Evolutionary conservation across 2,329 filamentous ascomycete genomes (phyloP), one percentile per base, ranked within the genome.

Genomic region (Claviceps sorghi): DNA sequence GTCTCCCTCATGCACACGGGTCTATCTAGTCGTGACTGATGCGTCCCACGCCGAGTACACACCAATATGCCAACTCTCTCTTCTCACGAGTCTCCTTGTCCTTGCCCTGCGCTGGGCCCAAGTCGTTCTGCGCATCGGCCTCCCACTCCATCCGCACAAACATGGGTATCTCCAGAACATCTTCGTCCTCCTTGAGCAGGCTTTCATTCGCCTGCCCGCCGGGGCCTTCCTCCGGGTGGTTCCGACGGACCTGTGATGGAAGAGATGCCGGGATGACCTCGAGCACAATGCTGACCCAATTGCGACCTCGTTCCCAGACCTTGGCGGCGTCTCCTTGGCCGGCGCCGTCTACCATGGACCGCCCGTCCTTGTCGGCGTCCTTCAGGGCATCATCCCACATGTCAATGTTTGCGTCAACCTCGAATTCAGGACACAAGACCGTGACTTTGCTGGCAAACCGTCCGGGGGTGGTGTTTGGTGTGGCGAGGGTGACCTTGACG

Each of bases 81-180:
- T 83, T 91, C 68, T 91, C 86, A 65, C 77, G 83, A 48, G 73
- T 79, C 45, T 79, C 80, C 65, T 76, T 82, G 59, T 77, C 78
- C 63, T 67, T 75, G 38, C 68, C 67, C 2, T 69, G 61, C 9
- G 71, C 69, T 3, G 76, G 72, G 13, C 80, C 83, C 9, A 82
- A 79, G 54, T 87, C 80, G 52, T 83, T 78, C 52, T 79, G 73
- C 1, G 74, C 74, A 57, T 89, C 86, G 3, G 79, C 76, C 66
- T 90, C 91, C 83, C 90, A 98, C 66, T 96, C 90, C 53, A 95
- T 77, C 26, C 89, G 79, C 55, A 98, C 88, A 72, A 95, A 94
- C 61, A 98, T 83, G 52, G 93, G 91, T 59, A 98, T 91, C 74
- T 98, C 93, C 43, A 97, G 56, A 51, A 81, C 64, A 51, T 83